Conservation (phyloP, 2,329 filamentous ascomycete genomes). For the Alternaria sp. region DNA sequence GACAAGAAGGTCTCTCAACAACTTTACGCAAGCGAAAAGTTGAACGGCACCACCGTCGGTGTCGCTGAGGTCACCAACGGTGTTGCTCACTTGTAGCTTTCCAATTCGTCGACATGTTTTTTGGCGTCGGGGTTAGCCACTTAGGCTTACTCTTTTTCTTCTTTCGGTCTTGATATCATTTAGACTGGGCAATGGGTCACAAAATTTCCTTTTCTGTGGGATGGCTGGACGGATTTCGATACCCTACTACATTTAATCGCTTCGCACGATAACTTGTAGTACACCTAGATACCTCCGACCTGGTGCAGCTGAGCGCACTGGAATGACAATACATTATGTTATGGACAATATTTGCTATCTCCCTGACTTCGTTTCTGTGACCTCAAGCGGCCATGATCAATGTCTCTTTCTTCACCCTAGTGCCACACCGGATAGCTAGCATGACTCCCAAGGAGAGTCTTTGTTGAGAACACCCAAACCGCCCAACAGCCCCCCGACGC, state of each 20-base stretch:
- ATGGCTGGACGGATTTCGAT: constrained; percentile 29
- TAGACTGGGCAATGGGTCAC: constrained; percentile 27
- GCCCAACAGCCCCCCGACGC: neutral
- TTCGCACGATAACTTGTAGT: constrained; percentile 16
- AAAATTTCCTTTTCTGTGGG: constrained; percentile 16
- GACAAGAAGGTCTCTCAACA: constrained; percentile 46
- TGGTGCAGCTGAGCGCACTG: constrained; percentile 1
- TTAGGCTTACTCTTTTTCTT: neutral
- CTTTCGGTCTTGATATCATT: constrained; percentile 23
- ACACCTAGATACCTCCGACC: constrained; percentile 6
- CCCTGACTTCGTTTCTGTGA: neutral
- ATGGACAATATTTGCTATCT: neutral
- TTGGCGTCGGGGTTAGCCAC: constrained; percentile 11
- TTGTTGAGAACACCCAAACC: neutral
- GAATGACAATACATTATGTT: constrained; percentile 10
- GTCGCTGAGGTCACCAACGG: constrained; percentile 37
- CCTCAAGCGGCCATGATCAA: neutral
- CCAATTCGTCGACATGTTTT: constrained; percentile 9
- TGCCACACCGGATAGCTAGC: neutral
- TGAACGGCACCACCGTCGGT: constrained; percentile 28
- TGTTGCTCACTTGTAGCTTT: constrained; percentile 40
- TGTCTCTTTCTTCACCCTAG: neutral
- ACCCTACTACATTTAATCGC: constrained; percentile 30
- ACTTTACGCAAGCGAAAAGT: constrained; percentile 34
- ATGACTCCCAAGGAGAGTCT: neutral